phyloP scores from a whole-genome alignment of 202 grass and related monocot genomes.

The Panicum virgatum region DNA sequence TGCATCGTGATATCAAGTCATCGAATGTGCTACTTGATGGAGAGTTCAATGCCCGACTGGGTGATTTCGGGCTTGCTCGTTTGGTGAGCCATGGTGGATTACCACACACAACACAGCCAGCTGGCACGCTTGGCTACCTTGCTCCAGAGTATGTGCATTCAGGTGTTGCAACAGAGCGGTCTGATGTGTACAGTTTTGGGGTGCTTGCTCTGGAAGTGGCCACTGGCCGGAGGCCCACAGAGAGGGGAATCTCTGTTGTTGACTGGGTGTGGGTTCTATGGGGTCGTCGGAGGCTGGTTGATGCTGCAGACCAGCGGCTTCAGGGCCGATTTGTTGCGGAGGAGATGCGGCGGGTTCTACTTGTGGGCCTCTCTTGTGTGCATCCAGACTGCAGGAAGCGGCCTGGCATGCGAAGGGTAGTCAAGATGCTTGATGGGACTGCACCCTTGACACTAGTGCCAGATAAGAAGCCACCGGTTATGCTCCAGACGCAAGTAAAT shows the following conservation, averaged over 20 bases:
- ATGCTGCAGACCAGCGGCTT: conserved; percentile 60
- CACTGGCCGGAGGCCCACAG: conserved; percentile 57
- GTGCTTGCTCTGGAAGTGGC: conserved; percentile 71
- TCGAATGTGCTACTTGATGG: conserved; percentile 72
- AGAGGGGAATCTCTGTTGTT: conserved; percentile 52
- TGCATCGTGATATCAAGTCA: conserved; percentile 78
- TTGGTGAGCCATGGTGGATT: conserved; percentile 50
- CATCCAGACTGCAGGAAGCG: conserved; percentile 53
- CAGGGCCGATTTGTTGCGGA: conserved; percentile 51
- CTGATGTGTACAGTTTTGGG: conserved; percentile 80
- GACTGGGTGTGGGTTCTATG: conserved; percentile 75
- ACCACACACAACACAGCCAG: conserved; percentile 56
- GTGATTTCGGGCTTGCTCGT: conserved; percentile 75
- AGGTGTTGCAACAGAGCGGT: conserved; percentile 61
- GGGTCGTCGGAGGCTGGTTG: conserved; percentile 52
- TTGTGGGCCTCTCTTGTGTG: conserved; percentile 64
- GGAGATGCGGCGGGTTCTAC: conserved; percentile 54
- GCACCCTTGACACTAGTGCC: conserved; percentile 54
- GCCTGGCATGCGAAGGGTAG: conserved; percentile 59
- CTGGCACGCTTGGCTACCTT: conserved; percentile 71
- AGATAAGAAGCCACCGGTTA: conserved; percentile 60
- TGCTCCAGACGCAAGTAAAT: conserved; percentile 41
- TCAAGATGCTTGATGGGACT: conserved; percentile 66
- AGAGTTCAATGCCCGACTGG: conserved; percentile 64
- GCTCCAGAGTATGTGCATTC: conserved; percentile 73